These are phyloP conservation scores for Brassica cretica DNA, from an alignment of 345 rosid species.

Conservation along the genomic window DNA sequence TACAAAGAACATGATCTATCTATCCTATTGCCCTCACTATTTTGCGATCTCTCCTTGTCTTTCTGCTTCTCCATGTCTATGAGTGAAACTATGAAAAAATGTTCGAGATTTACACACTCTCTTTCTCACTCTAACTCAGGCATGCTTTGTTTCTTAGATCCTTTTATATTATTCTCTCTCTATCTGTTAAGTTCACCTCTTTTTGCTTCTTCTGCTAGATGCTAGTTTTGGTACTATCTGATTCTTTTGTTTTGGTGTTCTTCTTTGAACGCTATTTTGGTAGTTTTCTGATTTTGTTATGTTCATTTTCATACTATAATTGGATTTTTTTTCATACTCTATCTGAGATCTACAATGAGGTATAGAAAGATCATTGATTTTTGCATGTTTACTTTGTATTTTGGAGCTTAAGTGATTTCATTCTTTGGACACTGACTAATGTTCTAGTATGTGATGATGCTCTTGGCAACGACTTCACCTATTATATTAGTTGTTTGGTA, in stretches of 20 bases:
- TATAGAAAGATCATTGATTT: background rate
- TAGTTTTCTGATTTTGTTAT: constrained; percentile 11
- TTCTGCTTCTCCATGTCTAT: constrained; percentile 18
- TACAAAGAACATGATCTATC: constrained; percentile 38
- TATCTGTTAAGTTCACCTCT: background rate
- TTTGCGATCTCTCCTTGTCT: constrained; percentile 21
- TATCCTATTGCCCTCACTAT: constrained; percentile 15
- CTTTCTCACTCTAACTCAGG: constrained; percentile 33
- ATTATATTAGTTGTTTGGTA: background rate
- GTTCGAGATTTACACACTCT: constrained; percentile 22
- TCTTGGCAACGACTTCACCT: background rate
- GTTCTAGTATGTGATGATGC: background rate
- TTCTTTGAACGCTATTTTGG: constrained; percentile 37
- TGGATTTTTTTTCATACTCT: constrained; percentile 12
- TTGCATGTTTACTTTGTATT: constrained; percentile 32
- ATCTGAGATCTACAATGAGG: constrained; percentile 31
- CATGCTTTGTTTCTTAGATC: constrained; percentile 34
- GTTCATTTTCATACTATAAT: constrained; percentile 9
- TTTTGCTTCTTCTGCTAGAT: constrained; percentile 20
- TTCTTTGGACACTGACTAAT: background rate
- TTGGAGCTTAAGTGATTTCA: constrained; percentile 1
- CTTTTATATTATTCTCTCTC: background rate
- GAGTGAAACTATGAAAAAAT: constrained; percentile 30
- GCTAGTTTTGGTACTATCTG: constrained; percentile 37
- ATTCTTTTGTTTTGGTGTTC: constrained; percentile 20